Evolutionary conservation across 257 asterid genomes (phyloP), one percentile per base, ranked within the genome.

Genomic region (Voacanga thouarsii): DNA sequence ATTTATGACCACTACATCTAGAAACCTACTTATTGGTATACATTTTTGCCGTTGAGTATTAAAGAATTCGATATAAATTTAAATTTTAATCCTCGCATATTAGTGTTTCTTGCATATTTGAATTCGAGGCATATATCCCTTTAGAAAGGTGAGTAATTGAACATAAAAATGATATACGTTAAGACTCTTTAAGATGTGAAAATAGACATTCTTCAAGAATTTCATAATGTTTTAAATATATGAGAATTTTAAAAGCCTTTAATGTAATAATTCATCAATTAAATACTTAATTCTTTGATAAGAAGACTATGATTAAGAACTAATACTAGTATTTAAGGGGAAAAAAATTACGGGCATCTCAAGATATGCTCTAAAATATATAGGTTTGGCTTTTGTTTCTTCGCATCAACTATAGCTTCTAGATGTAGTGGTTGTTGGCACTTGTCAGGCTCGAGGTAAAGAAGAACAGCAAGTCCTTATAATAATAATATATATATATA

Each of bases 391-490:
- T 59, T 43, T 75, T 28, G 30, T 61, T 45, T 47, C 2, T 59
- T 6, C n/a, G 19, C 15, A 21, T 69, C 19, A n/a, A 68, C 16
- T 33, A 60, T 47, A 24, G 78, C 57, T 77, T 77, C 76, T 78
- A 78, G 76, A 78, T 23, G 76, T 4, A 71, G 71, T 70, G 71
- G 71, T 78, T 77, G 23, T 21, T 24, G 23, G 74, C 43, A 53
- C 65, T 39, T 77, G 79, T 76, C 73, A 47, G 14, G 33, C 14
- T 44, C 18, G 12, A 75, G 16, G 53, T 15, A 47, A 24, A 41
- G 39, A 12, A 49, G 28, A 33, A 67, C 63, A 60, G 60, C 60
- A 30, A 30, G 59, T 43, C 41, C 45, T 16, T 56, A 39, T 57
- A 56, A 33, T 33, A n/a, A n/a, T n/a, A n/a, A 33, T 33, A 43